Percentiles rank a stretch among this genome's conserved stretches.
These are phyloP conservation scores for Marasmius fiardii DNA, from an alignment of 1,284 basidiomycete species.

Conservation along the genomic window DNA sequence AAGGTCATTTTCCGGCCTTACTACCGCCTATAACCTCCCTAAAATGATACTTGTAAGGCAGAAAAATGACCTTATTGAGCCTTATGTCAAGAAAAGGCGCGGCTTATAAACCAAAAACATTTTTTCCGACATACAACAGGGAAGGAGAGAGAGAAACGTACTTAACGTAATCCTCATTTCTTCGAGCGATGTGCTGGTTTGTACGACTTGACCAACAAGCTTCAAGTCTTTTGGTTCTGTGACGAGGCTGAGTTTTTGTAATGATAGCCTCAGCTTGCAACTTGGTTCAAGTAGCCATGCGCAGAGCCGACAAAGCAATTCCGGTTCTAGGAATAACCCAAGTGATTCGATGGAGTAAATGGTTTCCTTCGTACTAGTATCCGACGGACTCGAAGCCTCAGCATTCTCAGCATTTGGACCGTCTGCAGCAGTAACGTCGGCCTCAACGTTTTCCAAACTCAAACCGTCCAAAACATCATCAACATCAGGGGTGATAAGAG, in stretches of 20 bases:
- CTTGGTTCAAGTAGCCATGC: background rate
- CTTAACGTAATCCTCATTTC: conserved; percentile 4
- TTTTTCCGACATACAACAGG: too few species aligned
- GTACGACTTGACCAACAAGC: background rate
- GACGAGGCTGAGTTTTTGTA: conserved; percentile 2
- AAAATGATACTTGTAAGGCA: too few species aligned
- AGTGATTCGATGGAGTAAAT: background rate
- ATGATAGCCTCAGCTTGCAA: background rate
- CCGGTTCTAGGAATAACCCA: conserved; percentile 1
- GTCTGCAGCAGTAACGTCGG: background rate
- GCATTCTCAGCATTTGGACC: background rate
- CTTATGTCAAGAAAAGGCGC: too few species aligned
- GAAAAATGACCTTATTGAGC: too few species aligned
- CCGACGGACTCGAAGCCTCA: background rate
- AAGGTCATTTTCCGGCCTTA: too few species aligned
- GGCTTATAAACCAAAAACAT: too few species aligned
- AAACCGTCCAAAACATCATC: background rate
- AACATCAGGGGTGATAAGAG: background rate
- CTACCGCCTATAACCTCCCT: too few species aligned
- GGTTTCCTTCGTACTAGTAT: background rate
- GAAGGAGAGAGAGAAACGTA: background rate
- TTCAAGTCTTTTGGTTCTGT: background rate
- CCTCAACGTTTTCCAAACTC: background rate
- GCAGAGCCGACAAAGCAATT: background rate
- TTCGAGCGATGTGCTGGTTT: background rate